Evolutionary conservation across 768 basidiomycete species (phyloP), one percentile per base, ranked within the genome.

Genomic region (Trametes meyenii): DNA sequence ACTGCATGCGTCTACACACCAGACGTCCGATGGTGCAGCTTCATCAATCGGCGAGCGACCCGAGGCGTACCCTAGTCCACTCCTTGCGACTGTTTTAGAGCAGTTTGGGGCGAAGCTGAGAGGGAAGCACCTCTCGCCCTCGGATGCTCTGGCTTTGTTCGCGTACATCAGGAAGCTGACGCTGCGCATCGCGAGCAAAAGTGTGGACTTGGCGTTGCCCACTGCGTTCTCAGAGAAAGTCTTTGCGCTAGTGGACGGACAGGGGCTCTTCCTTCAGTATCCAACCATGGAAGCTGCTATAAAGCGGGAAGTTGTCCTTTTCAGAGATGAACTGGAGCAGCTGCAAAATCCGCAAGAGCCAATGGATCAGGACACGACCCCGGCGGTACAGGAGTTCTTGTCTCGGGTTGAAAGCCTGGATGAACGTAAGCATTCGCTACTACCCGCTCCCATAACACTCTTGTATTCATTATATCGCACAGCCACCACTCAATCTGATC

Each of bases 51-150:
- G 65, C 43, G 51, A 58, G 12, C 67, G 55, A n/a, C 67, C 72
- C 17, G 78, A 79, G 19, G 60, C 64, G 12, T 74, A 77, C 38
- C 83, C 87, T 4, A 93, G 90, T 64, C 92, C 94, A 0, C 79
- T 98, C 14, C 73, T 97, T 3, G 85, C 90, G 80, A 87, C 92
- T 0, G 75, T 93, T 16, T 66, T 94, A 5, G 95, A 97, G 67
- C 92, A 96, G 67, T 73, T 92, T 19, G 70, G 76, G 6, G 88
- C 88, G 0, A 93, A 90, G 71, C 69, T 87, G n/a, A 72, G 72
- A n/a, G 81, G 79, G 42, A 77, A 79, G 21, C 73, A 83, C 19
- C 74, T 90, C 19, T 71, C 80, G 0, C 78, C 87, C 2, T 85
- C 87, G 1, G 88, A 90, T 62, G 72, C 82, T 5, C 77, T 92